Percentiles rank a stretch among this genome's conserved stretches.
Evolutionary conservation across 208 protist genomes (phyloP).

Genomic region (Eutreptiella sp.): DNA sequence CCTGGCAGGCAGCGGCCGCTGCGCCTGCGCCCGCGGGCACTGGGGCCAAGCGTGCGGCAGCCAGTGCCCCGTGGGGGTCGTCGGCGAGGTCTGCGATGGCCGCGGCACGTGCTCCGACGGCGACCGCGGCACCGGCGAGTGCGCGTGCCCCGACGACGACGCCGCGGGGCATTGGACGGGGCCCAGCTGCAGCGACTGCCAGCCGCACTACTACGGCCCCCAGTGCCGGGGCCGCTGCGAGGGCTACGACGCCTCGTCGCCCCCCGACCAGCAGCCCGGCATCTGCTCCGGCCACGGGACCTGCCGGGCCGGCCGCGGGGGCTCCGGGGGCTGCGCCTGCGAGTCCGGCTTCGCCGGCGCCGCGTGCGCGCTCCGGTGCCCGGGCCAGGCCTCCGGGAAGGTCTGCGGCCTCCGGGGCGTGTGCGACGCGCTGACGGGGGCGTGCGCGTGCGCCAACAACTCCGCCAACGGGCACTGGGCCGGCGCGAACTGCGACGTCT

Average conservation of each 20-base stretch:
- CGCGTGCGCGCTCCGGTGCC: not conserved
- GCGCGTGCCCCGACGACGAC: constrained; percentile 4
- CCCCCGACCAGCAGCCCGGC: not conserved
- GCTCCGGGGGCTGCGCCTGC: constrained; percentile 5
- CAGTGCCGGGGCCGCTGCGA: not conserved
- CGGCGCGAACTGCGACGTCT: constrained; percentile 13
- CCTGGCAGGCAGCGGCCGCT: not conserved
- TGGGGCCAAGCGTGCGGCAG: not conserved
- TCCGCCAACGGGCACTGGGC: constrained; percentile 7
- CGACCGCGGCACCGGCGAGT: constrained; percentile 12
- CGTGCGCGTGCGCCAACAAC: not conserved
- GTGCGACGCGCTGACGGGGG: not conserved
- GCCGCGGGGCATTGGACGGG: constrained; percentile 26
- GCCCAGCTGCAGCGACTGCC: constrained; percentile 9
- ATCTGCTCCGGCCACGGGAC: constrained; percentile 16
- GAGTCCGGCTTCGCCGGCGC: not conserved
- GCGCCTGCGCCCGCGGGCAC: constrained; percentile 9
- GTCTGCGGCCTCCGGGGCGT: not conserved
- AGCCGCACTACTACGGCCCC: constrained; percentile 16
- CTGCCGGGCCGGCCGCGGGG: not conserved
- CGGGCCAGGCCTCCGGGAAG: not conserved
- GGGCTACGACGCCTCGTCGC: not conserved
- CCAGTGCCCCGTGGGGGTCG: not conserved
- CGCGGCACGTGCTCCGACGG: not conserved
- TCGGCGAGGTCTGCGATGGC: not conserved